Conservation (phyloP, 2,329 filamentous ascomycete species). For the Diplodia sapinea region DNA sequence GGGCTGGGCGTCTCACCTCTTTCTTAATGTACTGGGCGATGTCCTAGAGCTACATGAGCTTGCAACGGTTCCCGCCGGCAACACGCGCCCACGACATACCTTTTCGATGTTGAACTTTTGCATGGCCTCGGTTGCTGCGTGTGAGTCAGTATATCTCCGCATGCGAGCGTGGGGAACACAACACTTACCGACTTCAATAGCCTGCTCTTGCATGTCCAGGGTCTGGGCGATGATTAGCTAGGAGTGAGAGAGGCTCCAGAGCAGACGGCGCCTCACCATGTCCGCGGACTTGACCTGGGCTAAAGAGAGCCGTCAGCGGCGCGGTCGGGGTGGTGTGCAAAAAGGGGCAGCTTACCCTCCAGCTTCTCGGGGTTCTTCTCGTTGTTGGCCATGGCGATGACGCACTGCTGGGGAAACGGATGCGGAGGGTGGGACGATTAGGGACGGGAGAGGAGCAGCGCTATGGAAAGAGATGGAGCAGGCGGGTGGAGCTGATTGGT, state of each 20-base stretch:
- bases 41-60: constrained; percentile 64
- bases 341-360: constrained; percentile 63
- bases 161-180: constrained; percentile 31
- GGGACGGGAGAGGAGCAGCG: constrained; percentile 19
- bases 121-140: constrained; percentile 72
- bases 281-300: constrained; percentile 98
- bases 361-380: constrained; percentile 69
- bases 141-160: constrained; percentile 35
- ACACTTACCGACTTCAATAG: constrained; percentile 87
- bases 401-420: constrained; percentile 7
- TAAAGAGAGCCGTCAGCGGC: constrained; percentile 49
- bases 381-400: constrained; percentile 46
- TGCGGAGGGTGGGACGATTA: constrained; percentile 7
- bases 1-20: constrained; percentile 62
- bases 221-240: constrained; percentile 62
- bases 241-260: background rate
- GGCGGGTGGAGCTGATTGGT: constrained; percentile 27
- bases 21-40: constrained; percentile 96
- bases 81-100: constrained; percentile 50
- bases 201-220: constrained; percentile 96
- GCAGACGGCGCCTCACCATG: constrained; percentile 70
- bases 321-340: constrained; percentile 37
- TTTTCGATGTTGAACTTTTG: constrained; percentile 75
- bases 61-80: constrained; percentile 7
- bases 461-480: constrained; percentile 24